These are phyloP conservation scores for Bacidia gigantensis DNA, from an alignment of 495 filamentous ascomycete genomes.

Conservation along the genomic window DNA sequence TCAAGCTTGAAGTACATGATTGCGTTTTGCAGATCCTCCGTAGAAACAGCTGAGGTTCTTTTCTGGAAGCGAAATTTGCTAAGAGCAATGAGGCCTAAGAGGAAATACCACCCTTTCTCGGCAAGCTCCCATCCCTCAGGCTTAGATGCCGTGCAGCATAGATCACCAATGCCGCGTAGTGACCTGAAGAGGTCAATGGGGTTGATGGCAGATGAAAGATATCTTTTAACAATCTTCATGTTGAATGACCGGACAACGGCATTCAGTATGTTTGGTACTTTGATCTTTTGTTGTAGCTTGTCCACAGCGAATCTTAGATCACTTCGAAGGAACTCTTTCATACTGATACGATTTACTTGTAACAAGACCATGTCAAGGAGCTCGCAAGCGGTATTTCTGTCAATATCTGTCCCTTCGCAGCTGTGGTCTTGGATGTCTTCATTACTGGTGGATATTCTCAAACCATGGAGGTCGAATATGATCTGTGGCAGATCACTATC, in stretches of 20 bases:
- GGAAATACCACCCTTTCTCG: slow-evolving; percentile 80
- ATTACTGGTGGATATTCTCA: slow-evolving; percentile 59
- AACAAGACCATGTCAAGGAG: slow-evolving; percentile 71
- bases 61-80: slow-evolving; percentile 81
- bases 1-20: slow-evolving; percentile 72
- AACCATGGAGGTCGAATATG: slow-evolving; percentile 75
- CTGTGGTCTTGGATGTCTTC: slow-evolving; percentile 60
- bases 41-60: slow-evolving; percentile 58
- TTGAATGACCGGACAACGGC: slow-evolving; percentile 46
- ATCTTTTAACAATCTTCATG: slow-evolving; percentile 56
- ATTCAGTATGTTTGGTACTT: slow-evolving; percentile 48
- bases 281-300: slow-evolving; percentile 66
- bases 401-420: slow-evolving; percentile 58
- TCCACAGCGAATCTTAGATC: slow-evolving; percentile 81
- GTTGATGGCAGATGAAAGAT: slow-evolving; percentile 66
- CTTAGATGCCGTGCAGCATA: slow-evolving; percentile 38
- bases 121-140: slow-evolving; percentile 47
- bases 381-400: slow-evolving; percentile 58
- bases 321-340: slow-evolving; percentile 82
- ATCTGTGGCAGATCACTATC: slow-evolving; percentile 73
- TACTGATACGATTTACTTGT: slow-evolving; percentile 68
- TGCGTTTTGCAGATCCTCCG: slow-evolving; percentile 75
- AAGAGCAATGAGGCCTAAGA: slow-evolving; percentile 75
- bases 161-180: slow-evolving; percentile 57
- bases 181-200: slow-evolving; percentile 68